A percentile compares a stretch with the other conserved stretches of the same genome.
Evolutionary conservation across 805 yeast genomes (phyloP).

Genomic region (Pichia sporocuriosa): DNA sequence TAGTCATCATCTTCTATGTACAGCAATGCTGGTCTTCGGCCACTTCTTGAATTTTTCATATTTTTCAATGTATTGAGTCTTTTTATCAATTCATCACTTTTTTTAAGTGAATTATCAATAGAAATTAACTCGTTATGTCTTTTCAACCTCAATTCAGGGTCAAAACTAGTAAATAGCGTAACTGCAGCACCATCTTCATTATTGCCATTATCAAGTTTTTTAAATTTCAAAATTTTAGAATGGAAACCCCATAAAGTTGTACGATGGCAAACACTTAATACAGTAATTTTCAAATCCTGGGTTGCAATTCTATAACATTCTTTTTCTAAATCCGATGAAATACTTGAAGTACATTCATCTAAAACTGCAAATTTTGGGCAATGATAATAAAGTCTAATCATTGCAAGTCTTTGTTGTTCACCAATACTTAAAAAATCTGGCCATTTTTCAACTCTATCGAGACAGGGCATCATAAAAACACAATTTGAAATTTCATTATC

Average conservation of each 20-base stretch:
- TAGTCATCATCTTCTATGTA: conserved; percentile 21
- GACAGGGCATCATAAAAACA: conserved; percentile 34
- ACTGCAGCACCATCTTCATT: conserved; percentile 18
- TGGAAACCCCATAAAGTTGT: conserved; percentile 93
- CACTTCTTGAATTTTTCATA: conserved; percentile 12
- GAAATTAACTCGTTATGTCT: conserved; percentile 73
- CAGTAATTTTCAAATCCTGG: conserved; percentile 67
- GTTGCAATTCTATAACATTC: conserved; percentile 77
- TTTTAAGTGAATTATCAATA: conserved; percentile 65
- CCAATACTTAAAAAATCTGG: conserved; percentile 83
- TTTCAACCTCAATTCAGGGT: conserved; percentile 64
- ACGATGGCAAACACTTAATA: conserved; percentile 87
- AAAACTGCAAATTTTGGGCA: conserved; percentile 88
- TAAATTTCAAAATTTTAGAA: conserved; percentile 67
- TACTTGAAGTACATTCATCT: conserved; percentile 95
- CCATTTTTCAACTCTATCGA: conserved; percentile 75
- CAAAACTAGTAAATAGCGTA: conserved; percentile 44
- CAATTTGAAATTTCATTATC: conserved; percentile 3
- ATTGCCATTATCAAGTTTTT: conserved; percentile 30
- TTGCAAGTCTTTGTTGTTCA: conserved; percentile 87
- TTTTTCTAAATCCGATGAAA: conserved; percentile 84
- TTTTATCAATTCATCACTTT: conserved; percentile 58
- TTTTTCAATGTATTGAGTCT: conserved; percentile 55
- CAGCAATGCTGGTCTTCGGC: conserved; percentile 16
- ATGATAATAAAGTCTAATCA: conserved; percentile 89